These are phyloP conservation scores for Tulasnella sp. DNA, from an alignment of 768 basidiomycete species.

Conservation along the genomic window DNA sequence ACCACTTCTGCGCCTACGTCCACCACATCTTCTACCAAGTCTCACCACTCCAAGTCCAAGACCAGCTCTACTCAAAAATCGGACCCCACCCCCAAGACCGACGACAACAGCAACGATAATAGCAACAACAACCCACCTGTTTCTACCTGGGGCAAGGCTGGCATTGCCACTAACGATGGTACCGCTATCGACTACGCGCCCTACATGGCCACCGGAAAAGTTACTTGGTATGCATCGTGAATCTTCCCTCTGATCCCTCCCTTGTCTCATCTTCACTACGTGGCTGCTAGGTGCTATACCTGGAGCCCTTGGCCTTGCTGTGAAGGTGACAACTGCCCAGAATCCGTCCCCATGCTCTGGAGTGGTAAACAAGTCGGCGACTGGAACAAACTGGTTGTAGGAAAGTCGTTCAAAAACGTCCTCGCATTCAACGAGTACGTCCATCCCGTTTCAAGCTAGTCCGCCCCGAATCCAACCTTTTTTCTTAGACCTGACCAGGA, in stretches of 20 bases:
- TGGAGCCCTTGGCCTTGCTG: constrained; percentile 32
- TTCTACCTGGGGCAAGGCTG: constrained; percentile 34
- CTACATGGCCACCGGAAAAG: constrained; percentile 35
- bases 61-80: too few species aligned
- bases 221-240: constrained; percentile 22
- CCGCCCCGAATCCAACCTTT: neutral
- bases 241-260: neutral
- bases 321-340: constrained; percentile 34
- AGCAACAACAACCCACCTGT: neutral
- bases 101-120: neutral
- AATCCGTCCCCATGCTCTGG: constrained; percentile 60
- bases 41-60: constrained; percentile 20
- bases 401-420: constrained; percentile 40
- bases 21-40: constrained; percentile 12
- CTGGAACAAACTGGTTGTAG: constrained; percentile 37
- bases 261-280: constrained; percentile 22
- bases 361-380: constrained; percentile 38
- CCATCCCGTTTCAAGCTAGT: neutral
- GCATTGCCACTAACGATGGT: constrained; percentile 56
- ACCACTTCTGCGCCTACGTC: constrained; percentile 15
- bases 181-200: constrained; percentile 37
- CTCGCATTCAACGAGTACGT: constrained; percentile 70
- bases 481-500: constrained; percentile 50
- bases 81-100: constrained; percentile 18
- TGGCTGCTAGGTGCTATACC: constrained; percentile 54